Percentiles rank a stretch among this genome's conserved stretches.
Evolutionary conservation across 768 basidiomycete genomes (phyloP).

Genomic region (Mycena kentingensis): DNA sequence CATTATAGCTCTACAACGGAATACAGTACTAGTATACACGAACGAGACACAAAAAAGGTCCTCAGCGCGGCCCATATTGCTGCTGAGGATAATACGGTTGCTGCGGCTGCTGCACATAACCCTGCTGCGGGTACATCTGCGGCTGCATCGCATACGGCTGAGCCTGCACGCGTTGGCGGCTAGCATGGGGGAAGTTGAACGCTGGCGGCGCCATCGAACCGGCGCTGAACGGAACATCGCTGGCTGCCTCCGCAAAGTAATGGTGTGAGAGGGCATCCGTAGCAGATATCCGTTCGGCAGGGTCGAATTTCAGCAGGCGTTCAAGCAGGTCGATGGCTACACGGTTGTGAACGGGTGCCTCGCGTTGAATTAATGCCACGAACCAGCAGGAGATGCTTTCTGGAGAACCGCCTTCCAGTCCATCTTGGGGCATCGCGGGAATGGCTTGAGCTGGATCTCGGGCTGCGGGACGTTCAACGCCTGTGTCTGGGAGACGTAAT

Average conservation of each 20-base stretch:
- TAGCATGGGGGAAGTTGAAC: constrained; percentile 70
- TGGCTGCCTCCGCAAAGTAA: constrained; percentile 73
- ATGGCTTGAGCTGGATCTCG: constrained; percentile 81
- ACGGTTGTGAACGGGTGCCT: constrained; percentile 20
- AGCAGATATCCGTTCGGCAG: constrained; percentile 86
- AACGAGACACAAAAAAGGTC: background rate
- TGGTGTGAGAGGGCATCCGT: constrained; percentile 90
- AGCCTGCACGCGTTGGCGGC: constrained; percentile 41
- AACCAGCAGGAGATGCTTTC: constrained; percentile 84
- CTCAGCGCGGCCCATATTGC: constrained; percentile 19
- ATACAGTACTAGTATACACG: background rate
- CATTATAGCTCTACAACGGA: constrained; percentile 7
- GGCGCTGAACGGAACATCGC: constrained; percentile 44
- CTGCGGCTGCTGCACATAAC: constrained; percentile 39
- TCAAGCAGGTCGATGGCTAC: constrained; percentile 91
- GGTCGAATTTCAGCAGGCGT: constrained; percentile 94
- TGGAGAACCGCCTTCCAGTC: constrained; percentile 79
- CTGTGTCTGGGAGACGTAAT: background rate
- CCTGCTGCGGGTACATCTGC: constrained; percentile 31
- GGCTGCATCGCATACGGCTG: constrained; percentile 21
- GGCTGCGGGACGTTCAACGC: constrained; percentile 48
- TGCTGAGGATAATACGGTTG: constrained; percentile 15
- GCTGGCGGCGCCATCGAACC: constrained; percentile 68
- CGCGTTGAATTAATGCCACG: background rate
- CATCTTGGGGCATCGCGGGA: constrained; percentile 85